Conservation (phyloP, 2,329 filamentous ascomycete species). For the Fonsecaea monophora region DNA sequence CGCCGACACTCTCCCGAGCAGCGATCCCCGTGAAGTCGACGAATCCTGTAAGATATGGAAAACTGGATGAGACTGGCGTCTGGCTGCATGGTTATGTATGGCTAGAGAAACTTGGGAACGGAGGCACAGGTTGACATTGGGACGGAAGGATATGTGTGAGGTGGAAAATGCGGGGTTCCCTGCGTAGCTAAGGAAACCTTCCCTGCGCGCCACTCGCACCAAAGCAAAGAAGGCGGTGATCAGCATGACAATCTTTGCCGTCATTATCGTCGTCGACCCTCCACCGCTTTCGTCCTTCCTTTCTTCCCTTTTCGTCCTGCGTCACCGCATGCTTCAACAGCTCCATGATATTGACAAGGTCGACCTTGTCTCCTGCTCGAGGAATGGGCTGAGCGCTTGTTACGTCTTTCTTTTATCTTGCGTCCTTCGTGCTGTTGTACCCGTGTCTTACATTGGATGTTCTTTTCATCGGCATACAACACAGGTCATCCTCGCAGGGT, state of each 20-base stretch:
- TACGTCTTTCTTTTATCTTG: neutral
- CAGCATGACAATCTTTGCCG: neutral
- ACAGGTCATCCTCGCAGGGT: neutral
- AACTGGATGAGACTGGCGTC: no score
- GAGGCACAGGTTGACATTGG: no score
- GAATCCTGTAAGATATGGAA: no score
- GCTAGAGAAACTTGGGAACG: no score
- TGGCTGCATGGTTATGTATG: no score
- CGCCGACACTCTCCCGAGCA: no score
- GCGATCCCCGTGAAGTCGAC: no score
- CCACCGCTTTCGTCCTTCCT: neutral
- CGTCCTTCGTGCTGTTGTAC: neutral
- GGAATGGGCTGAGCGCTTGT: constrained; percentile 48
- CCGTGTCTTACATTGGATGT: neutral
- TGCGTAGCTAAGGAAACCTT: neutral
- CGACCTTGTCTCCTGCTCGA: neutral
- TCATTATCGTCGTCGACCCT: neutral
- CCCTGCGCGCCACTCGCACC: neutral
- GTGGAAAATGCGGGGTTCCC: neutral
- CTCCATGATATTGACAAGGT: constrained; percentile 1
- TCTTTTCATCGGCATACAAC: neutral
- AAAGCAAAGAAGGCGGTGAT: neutral
- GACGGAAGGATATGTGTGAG: no score
- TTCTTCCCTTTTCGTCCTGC: neutral
- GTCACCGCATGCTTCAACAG: neutral